Percentiles rank a stretch among this genome's conserved stretches.
Evolutionary conservation across 129 eudicot genomes (phyloP).

Genomic region (Calendula officinalis): DNA sequence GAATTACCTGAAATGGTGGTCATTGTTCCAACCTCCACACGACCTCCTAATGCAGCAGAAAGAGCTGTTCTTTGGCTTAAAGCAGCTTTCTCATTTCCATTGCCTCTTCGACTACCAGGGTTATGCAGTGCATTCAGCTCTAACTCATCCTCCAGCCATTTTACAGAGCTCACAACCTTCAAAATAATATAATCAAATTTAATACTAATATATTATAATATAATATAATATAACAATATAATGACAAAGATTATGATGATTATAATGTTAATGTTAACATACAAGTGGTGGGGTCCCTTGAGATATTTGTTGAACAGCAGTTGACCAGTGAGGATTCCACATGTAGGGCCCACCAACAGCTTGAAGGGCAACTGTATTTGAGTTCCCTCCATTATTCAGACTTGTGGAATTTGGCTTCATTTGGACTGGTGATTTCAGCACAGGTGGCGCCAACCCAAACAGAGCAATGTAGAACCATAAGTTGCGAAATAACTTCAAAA

Average conservation of each 20-base stretch:
- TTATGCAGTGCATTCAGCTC: conserved; percentile 99
- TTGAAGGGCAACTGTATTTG: conserved; percentile 68
- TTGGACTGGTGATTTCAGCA: conserved; percentile 49
- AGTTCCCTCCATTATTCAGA: conserved; percentile 75
- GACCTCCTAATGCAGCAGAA: conserved; percentile 95
- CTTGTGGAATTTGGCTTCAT: conserved; percentile 70
- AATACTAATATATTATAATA: not conserved
- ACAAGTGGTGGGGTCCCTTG: conserved; percentile 99
- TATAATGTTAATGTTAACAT: conserved; percentile 41
- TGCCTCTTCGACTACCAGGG: conserved; percentile 94
- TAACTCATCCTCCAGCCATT: conserved; percentile 99
- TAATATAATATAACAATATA: not conserved
- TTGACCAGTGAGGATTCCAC: conserved; percentile 92
- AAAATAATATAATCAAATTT: not conserved
- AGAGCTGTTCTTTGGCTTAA: conserved; percentile 87
- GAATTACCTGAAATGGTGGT: conserved; percentile 82
- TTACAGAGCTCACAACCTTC: conserved; percentile 98
- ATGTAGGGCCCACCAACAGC: conserved; percentile 98
- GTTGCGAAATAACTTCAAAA: conserved; percentile 87
- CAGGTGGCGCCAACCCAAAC: conserved; percentile 96
- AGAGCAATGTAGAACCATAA: conserved; percentile 98
- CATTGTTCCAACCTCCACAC: conserved; percentile 93
- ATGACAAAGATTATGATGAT: not conserved
- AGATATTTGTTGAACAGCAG: conserved; percentile 93
- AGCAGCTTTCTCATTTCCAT: conserved; percentile 98